Evolutionary conservation across 108 stramenopile genomes (phyloP).

Genomic region (Chaetoceros tenuissimus): DNA sequence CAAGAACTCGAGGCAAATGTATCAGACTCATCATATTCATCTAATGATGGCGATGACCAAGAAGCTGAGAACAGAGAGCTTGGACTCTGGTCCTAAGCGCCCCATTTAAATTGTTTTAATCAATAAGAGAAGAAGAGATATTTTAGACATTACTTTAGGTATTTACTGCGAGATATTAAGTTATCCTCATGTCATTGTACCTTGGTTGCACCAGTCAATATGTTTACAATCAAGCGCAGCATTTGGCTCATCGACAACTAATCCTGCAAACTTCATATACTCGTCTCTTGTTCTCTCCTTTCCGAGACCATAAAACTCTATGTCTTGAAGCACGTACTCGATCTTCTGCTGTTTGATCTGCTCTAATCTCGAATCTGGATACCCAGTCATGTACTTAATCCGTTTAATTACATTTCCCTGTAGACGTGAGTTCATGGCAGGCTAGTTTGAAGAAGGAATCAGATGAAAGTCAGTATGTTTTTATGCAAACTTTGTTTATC

Average conservation of each 20-base stretch:
- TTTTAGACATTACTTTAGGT: too few species aligned
- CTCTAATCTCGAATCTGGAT: conserved; percentile 31
- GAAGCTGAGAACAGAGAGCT: too few species aligned
- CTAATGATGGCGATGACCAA: too few species aligned
- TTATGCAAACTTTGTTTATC: too few species aligned
- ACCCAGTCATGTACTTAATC: conserved; percentile 65
- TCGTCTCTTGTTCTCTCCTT: conserved; percentile 36
- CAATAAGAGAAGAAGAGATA: too few species aligned
- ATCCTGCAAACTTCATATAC: conserved; percentile 46
- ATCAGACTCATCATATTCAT: too few species aligned
- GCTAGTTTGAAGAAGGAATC: too few species aligned
- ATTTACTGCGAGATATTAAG: too few species aligned
- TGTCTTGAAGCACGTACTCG: conserved; percentile 26
- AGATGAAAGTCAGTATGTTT: too few species aligned
- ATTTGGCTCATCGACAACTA: conserved; percentile 34
- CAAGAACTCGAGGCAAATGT: too few species aligned
- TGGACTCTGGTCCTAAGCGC: too few species aligned
- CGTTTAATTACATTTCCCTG: conserved; percentile 53
- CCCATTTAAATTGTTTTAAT: too few species aligned
- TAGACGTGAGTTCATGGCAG: conserved; percentile 31
- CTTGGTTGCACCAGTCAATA: conserved; percentile 57
- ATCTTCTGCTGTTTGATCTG: conserved; percentile 22
- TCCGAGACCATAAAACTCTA: conserved; percentile 51
- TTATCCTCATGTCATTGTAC: conserved; percentile 28
- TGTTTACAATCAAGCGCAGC: conserved; percentile 9